Conservation (phyloP, 2,329 filamentous ascomycete genomes). For the Rugonectria rugulosa region DNA sequence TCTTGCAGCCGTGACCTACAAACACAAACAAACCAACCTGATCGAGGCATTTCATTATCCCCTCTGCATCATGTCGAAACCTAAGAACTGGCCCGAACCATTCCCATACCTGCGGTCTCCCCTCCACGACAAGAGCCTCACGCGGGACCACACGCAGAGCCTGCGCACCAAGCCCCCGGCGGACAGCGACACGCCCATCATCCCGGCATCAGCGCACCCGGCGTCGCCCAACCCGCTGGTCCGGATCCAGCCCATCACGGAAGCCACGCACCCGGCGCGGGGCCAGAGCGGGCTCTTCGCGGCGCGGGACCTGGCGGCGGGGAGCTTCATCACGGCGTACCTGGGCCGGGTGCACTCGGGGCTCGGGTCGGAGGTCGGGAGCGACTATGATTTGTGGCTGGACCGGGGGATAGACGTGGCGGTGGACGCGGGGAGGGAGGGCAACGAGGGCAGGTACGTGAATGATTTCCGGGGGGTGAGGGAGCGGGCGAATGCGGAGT, state of each 20-base stretch:
- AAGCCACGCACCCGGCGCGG: constrained; percentile 62
- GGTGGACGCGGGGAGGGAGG: constrained; percentile 64
- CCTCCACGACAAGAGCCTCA: constrained; percentile 55
- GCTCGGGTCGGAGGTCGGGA: constrained; percentile 38
- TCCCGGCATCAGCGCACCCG: constrained; percentile 42
- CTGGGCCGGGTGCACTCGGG: constrained; percentile 64
- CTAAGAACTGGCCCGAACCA: constrained; percentile 65
- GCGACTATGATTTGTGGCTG: constrained; percentile 71
- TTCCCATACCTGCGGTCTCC: constrained; percentile 62
- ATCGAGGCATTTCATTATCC: no score
- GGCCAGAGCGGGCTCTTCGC: constrained; percentile 70
- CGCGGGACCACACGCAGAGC: constrained; percentile 48
- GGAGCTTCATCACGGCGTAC: constrained; percentile 67
- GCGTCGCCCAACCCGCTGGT: constrained; percentile 58
- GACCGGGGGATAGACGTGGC: constrained; percentile 64
- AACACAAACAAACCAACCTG: no score
- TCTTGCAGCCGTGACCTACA: not conserved
- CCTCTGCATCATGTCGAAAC: constrained; percentile 43
- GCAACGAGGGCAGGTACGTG: constrained; percentile 72
- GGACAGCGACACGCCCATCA: constrained; percentile 30
- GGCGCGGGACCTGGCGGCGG: constrained; percentile 58
- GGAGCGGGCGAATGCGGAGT: constrained; percentile 64
- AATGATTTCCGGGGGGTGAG: constrained; percentile 71
- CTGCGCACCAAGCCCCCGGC: constrained; percentile 44
- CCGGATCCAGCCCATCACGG: constrained; percentile 60